Conservation (phyloP, 768 basidiomycete species). For the Favolaschia claudopus region DNA sequence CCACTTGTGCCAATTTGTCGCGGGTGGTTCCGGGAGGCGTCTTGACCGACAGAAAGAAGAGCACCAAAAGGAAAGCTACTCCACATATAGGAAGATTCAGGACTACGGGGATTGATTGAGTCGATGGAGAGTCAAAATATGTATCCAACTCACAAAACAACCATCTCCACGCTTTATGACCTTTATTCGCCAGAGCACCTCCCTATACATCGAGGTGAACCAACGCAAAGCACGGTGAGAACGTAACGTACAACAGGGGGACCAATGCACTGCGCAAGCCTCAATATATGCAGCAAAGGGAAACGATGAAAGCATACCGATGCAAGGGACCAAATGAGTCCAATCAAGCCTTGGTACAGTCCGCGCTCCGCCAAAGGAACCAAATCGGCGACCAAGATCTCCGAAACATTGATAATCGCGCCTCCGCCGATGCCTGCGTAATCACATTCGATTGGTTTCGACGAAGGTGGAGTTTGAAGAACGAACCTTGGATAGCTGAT, state of each 20-base stretch:
- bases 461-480: neutral
- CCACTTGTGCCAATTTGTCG: slow-evolving; percentile 40
- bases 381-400: slow-evolving; percentile 49
- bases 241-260: slow-evolving; percentile 11
- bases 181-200: slow-evolving; percentile 29
- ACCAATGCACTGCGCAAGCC: neutral
- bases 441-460: neutral
- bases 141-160: slow-evolving; percentile 31
- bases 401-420: slow-evolving; percentile 41
- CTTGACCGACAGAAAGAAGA: slow-evolving; percentile 29
- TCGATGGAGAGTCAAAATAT: neutral
- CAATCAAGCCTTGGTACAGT: slow-evolving; percentile 38
- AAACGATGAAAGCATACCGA: slow-evolving; percentile 21
- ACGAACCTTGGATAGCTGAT: slow-evolving; percentile 15
- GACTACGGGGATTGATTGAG: slow-evolving; percentile 28
- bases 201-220: neutral
- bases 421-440: slow-evolving; percentile 45
- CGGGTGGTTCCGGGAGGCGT: slow-evolving; percentile 35
- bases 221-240: too few relatives aligned
- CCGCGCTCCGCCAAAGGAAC: slow-evolving; percentile 51
- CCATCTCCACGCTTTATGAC: slow-evolving; percentile 35
- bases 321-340: slow-evolving; percentile 37
- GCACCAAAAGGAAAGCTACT: slow-evolving; percentile 24
- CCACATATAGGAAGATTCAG: slow-evolving; percentile 41
- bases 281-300: neutral